Percentiles rank a stretch among this genome's conserved stretches.
Evolutionary conservation across 495 filamentous ascomycete genomes (phyloP).

Genomic region (Mycothermus thermophilus): DNA sequence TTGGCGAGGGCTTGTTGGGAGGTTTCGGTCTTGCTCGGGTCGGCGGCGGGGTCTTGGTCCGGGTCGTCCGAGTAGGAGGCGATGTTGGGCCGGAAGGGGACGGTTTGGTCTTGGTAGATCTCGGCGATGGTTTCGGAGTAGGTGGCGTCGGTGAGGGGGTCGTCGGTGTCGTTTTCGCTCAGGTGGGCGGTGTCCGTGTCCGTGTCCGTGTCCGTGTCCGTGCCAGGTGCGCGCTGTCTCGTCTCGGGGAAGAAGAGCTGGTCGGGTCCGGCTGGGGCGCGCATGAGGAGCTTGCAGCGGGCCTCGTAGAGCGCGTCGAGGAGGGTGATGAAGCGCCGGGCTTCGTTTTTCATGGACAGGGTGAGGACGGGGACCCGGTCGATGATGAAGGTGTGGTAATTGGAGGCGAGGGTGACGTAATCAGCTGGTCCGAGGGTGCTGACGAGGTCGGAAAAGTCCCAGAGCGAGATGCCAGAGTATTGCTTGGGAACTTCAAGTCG

Average conservation of each 20-base stretch:
- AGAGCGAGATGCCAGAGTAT: conserved; percentile 33
- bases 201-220: no score
- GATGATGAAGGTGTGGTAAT: conserved; percentile 54
- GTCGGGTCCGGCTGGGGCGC: conserved; percentile 45
- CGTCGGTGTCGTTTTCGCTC: conserved; percentile 5
- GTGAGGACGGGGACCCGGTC: conserved; percentile 44
- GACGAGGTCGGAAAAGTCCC: conserved; percentile 49
- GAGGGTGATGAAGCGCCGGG: conserved; percentile 55
- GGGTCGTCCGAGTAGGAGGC: conserved; percentile 37
- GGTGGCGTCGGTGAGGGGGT: conserved; percentile 41
- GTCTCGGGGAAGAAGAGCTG: conserved; percentile 56
- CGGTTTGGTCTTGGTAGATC: conserved; percentile 52
- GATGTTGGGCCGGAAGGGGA: conserved; percentile 61
- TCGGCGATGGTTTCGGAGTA: conserved; percentile 57
- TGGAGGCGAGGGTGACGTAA: conserved; percentile 57
- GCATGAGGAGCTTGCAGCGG: conserved; percentile 47
- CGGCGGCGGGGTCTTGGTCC: conserved; percentile 32
- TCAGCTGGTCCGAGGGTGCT: conserved; percentile 51
- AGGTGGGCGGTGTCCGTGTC: neutral
- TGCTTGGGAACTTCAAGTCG: conserved; percentile 37
- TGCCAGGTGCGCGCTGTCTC: neutral
- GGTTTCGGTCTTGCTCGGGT: conserved; percentile 9
- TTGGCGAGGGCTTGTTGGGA: conserved; percentile 4
- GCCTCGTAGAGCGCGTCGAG: conserved; percentile 60
- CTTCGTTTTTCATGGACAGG: conserved; percentile 52